phyloP scores from a whole-genome alignment of 257 asterid genomes.

The Capsicum pubescens region DNA sequence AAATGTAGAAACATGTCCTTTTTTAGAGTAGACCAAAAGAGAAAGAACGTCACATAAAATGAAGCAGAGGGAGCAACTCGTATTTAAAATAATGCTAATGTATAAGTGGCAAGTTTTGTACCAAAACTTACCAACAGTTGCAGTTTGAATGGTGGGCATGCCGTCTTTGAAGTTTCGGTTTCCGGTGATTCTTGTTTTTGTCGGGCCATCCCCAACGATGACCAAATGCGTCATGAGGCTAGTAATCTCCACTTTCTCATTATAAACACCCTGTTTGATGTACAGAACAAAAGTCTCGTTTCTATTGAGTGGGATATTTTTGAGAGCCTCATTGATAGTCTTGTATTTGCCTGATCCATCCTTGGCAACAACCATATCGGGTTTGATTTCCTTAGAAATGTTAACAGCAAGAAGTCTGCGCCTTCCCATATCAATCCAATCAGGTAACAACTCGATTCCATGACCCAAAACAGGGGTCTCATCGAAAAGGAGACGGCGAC shows the following conservation, averaged over 20 bases:
- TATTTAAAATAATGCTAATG: background rate
- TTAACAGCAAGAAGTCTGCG: constrained; percentile 44
- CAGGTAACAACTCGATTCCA: constrained; percentile 34
- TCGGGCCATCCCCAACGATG: constrained; percentile 69
- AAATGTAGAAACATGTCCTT: background rate
- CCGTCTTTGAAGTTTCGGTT: constrained; percentile 51
- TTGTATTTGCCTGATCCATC: constrained; percentile 61
- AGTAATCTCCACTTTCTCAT: constrained; percentile 46
- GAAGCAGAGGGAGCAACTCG: background rate
- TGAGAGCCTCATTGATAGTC: constrained; percentile 60
- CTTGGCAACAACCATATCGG: constrained; percentile 62
- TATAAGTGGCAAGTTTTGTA: background rate
- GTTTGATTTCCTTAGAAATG: constrained; percentile 6
- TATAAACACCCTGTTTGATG: constrained; percentile 63
- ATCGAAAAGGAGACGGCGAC: constrained; percentile 57
- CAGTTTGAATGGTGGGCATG: constrained; percentile 49
- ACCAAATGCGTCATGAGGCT: constrained; percentile 41
- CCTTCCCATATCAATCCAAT: constrained; percentile 32
- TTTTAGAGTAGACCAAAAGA: background rate
- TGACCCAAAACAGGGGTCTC: constrained; percentile 39
- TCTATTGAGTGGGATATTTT: constrained; percentile 38
- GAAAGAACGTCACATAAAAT: background rate
- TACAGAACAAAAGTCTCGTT: constrained; percentile 48
- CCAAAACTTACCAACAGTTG: constrained; percentile 56
- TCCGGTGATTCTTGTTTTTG: constrained; percentile 60